These are phyloP conservation scores for Reticulascus tulasneorum DNA, from an alignment of 2,329 filamentous ascomycete species.

Conservation along the genomic window DNA sequence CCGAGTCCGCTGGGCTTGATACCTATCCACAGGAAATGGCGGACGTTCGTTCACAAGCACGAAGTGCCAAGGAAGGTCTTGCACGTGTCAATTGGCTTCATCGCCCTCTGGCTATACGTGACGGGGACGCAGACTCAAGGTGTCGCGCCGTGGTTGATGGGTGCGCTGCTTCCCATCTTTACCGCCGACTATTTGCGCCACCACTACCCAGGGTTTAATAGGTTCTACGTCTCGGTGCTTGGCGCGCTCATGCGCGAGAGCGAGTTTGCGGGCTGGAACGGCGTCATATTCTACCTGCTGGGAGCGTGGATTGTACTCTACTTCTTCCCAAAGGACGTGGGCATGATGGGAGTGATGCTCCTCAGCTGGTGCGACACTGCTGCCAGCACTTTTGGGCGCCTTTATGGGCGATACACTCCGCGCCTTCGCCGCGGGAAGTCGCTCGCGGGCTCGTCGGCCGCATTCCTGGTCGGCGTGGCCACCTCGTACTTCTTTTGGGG, in stretches of 20 bases:
- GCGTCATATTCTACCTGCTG: conserved; percentile 93
- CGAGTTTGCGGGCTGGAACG: conserved; percentile 91
- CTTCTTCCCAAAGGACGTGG: conserved; percentile 90
- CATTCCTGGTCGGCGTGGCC: conserved; percentile 75
- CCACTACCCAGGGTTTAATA: conserved; percentile 75
- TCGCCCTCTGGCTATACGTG: conserved; percentile 82
- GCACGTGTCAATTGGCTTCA: conserved; percentile 94
- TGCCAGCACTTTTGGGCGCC: conserved; percentile 86
- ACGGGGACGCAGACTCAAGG: conserved; percentile 70
- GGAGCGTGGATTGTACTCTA: conserved; percentile 83
- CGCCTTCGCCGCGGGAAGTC: conserved; percentile 85
- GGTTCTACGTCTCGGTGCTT: conserved; percentile 76
- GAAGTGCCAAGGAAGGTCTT: conserved; percentile 92
- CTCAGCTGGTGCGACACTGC: conserved; percentile 98
- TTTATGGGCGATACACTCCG: conserved; percentile 86
- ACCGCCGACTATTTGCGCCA: conserved; percentile 80
- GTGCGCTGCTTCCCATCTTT: conserved; percentile 77
- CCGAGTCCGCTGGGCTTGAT: conserved; percentile 92
- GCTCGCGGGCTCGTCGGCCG: conserved; percentile 81
- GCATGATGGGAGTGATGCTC: conserved; percentile 81
- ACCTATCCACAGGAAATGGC: conserved; percentile 89
- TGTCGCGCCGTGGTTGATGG: conserved; percentile 82
- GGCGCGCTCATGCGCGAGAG: conserved; percentile 96
- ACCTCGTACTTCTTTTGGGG: conserved; percentile 89
- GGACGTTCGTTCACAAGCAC: conserved; percentile 89